These are phyloP conservation scores for Rhododendron mucronatum DNA, from an alignment of 148 eudicot species.

Conservation along the genomic window DNA sequence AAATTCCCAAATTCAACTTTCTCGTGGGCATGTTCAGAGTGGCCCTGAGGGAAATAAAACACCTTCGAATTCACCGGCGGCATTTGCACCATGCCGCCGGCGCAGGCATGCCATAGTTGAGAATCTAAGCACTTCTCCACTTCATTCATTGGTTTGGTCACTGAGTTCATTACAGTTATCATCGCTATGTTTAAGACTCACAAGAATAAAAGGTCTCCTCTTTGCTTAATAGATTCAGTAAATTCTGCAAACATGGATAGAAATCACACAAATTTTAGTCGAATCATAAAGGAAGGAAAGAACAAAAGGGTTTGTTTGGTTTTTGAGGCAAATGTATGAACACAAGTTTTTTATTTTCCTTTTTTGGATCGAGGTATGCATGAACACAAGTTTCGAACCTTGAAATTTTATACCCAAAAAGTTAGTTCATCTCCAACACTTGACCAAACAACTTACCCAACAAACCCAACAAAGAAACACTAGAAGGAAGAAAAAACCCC, in stretches of 20 bases:
- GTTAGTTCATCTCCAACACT: neutral
- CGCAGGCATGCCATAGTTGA: constrained; percentile 94
- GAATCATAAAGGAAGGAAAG: neutral
- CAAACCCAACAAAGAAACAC: neutral
- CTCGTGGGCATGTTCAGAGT: constrained; percentile 65
- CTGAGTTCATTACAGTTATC: constrained; percentile 52
- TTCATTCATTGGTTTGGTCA: constrained; percentile 40
- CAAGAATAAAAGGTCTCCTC: neutral
- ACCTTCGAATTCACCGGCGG: constrained; percentile 68
- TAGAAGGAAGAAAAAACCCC: neutral
- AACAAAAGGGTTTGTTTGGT: neutral
- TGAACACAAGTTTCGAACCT: neutral
- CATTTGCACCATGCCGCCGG: constrained; percentile 95
- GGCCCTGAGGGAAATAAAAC: constrained; percentile 88
- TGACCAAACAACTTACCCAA: neutral
- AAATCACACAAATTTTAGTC: neutral
- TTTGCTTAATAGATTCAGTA: neutral
- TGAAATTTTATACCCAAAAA: neutral
- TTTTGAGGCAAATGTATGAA: neutral
- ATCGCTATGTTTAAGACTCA: constrained; percentile 23
- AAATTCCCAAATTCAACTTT: constrained; percentile 42
- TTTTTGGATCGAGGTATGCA: neutral
- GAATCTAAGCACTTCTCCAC: constrained; percentile 57
- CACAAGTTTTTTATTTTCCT: neutral
- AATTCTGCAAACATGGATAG: neutral